These are phyloP conservation scores for Rauvolfia tetraphylla DNA, from an alignment of 257 asterid genomes.

Conservation along the genomic window DNA sequence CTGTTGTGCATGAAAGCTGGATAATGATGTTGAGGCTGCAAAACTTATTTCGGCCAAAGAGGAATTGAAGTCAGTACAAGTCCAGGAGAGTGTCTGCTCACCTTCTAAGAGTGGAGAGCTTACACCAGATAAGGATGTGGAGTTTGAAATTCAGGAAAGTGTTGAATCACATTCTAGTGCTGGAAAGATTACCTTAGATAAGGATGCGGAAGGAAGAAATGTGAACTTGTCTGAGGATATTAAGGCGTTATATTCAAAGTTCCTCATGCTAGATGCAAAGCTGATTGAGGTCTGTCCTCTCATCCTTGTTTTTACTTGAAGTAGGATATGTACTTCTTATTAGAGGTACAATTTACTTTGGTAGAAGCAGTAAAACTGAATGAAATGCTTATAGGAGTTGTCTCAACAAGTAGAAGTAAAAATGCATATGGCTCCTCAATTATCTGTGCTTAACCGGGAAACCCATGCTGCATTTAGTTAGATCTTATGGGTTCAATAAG, in stretches of 20 bases:
- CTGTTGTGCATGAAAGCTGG: conserved; percentile 33
- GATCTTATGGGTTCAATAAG: neutral
- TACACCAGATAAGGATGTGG: conserved; percentile 12
- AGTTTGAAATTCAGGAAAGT: conserved; percentile 31
- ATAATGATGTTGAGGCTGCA: conserved; percentile 37
- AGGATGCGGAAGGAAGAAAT: conserved; percentile 34
- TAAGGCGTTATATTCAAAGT: conserved; percentile 49
- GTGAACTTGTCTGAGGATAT: conserved; percentile 35
- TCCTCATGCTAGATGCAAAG: conserved; percentile 50
- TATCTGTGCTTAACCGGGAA: too few relatives aligned
- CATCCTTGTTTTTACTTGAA: neutral
- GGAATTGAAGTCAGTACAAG: conserved; percentile 33
- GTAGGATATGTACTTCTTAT: neutral
- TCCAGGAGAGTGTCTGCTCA: conserved; percentile 29
- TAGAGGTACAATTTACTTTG: too few relatives aligned
- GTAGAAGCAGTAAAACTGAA: too few relatives aligned
- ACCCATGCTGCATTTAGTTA: too few relatives aligned
- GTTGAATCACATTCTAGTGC: conserved; percentile 25
- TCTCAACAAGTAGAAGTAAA: too few relatives aligned
- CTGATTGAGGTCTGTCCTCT: conserved; percentile 55
- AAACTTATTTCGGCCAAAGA: conserved; percentile 34
- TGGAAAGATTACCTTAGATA: conserved; percentile 11
- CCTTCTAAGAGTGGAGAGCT: conserved; percentile 19
- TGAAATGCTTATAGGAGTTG: too few relatives aligned
- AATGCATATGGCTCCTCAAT: too few relatives aligned